Evolutionary conservation across 2,329 filamentous ascomycete genomes (phyloP).

Genomic region (Ceratocystis ficicola): DNA sequence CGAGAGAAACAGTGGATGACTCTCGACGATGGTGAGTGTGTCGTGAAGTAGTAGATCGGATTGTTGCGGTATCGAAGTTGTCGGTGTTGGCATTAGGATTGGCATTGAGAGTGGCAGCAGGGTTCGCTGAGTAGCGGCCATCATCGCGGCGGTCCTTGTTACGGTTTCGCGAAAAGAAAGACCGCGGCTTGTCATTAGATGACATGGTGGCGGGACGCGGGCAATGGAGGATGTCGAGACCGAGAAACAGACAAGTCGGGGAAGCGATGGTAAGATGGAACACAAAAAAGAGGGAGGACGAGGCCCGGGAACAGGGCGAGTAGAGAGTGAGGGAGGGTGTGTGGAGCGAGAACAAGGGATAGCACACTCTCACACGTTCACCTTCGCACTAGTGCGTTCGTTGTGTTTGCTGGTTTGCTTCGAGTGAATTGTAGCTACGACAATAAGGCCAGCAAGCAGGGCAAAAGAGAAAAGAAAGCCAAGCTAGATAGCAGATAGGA

Average conservation of each 20-base stretch:
- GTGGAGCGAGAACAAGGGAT: conserved; percentile 6
- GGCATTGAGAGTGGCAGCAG: conserved; percentile 46
- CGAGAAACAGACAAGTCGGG: background rate
- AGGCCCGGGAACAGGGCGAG: background rate
- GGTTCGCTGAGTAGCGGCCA: conserved; percentile 45
- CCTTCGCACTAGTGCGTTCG: background rate
- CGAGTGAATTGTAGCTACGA: background rate
- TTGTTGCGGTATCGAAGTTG: conserved; percentile 20
- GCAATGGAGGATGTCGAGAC: conserved; percentile 60
- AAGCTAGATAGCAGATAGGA: background rate
- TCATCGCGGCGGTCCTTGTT: conserved; percentile 53
- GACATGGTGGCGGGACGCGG: conserved; percentile 52
- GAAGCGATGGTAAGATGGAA: background rate
- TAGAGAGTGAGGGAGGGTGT: background rate
- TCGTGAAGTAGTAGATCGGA: conserved; percentile 21
- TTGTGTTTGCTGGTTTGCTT: background rate
- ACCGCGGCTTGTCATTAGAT: conserved; percentile 54
- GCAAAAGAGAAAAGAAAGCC: conserved; percentile 6
- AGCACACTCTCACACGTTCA: background rate
- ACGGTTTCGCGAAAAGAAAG: conserved; percentile 84
- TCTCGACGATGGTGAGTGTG: conserved; percentile 52
- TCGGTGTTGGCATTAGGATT: conserved; percentile 54
- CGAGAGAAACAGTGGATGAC: conserved; percentile 59
- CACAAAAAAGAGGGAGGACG: background rate
- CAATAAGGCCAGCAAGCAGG: background rate